A percentile compares a stretch with the other conserved stretches of the same genome.
Conservation (phyloP, 1,284 basidiomycete genomes). For the Irpex sp. region DNA sequence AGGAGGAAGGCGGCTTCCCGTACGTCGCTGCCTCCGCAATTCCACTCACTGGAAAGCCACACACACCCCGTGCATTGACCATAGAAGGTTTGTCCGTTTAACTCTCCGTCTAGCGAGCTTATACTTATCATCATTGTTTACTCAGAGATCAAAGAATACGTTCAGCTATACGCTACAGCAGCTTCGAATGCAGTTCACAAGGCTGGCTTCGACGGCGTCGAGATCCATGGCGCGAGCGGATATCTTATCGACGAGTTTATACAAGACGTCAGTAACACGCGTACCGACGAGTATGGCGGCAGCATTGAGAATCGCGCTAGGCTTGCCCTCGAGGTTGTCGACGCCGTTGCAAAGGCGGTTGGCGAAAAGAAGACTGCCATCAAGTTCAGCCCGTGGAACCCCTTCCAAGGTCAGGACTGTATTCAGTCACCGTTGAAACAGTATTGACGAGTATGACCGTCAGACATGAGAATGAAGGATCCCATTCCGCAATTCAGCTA, state of each 20-base stretch:
- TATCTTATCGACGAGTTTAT: slow-evolving; percentile 42
- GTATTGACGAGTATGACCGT: neutral
- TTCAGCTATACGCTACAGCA: slow-evolving; percentile 32
- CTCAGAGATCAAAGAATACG: slow-evolving; percentile 33
- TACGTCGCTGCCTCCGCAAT: slow-evolving; percentile 38
- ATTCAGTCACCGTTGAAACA: neutral
- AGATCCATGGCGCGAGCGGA: slow-evolving; percentile 32
- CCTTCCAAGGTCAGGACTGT: neutral
- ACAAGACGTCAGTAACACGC: slow-evolving; percentile 44
- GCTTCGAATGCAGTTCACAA: slow-evolving; percentile 37
- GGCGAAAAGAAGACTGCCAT: slow-evolving; percentile 42
- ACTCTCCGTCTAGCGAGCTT: no score
- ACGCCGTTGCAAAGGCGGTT: slow-evolving; percentile 37
- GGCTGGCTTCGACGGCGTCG: slow-evolving; percentile 46
- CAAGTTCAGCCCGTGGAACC: slow-evolving; percentile 49
- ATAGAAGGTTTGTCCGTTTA: slow-evolving; percentile 19
- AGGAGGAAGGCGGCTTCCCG: slow-evolving; percentile 22
- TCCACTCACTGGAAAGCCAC: slow-evolving; percentile 31
- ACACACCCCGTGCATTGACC: slow-evolving; percentile 34
- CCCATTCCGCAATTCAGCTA: slow-evolving; percentile 43
- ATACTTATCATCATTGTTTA: neutral
- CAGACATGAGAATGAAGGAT: slow-evolving; percentile 43
- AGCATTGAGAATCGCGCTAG: slow-evolving; percentile 48
- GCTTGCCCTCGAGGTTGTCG: slow-evolving; percentile 47
- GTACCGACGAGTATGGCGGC: slow-evolving; percentile 61